Base-by-base conservation (phyloP, 2,329 filamentous ascomycete species). In the Neonectria punicea region DNA sequence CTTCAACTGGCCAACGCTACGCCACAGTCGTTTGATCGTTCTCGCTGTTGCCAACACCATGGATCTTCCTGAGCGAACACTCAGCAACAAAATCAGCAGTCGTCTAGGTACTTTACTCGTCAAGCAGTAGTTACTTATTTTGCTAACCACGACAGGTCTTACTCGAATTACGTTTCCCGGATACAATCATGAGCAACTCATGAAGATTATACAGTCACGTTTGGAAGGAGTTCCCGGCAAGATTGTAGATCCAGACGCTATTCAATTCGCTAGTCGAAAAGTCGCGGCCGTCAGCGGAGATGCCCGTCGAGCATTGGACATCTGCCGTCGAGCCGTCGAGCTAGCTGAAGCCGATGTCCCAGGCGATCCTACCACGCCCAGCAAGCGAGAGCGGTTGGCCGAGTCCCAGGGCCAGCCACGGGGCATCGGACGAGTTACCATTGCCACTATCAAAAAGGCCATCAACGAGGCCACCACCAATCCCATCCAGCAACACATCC, bases 21-120 rank as follows among this genome's bases (percentile, higher is more conserved):
- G 93, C 54, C 94, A 99, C 79, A 97, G 93, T 58, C 89, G 94
- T 53, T 85, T 99, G 49, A 98, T 99, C 78, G 97, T 99, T 7
- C 88, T 99, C 7, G 97, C 97, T 11, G 96, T 99, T 18, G 97
- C 96, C 57, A 99, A 99, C 79, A 99, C 96, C 25, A 99, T 99
- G 96, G 96, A 99, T 81, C 82, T 99, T 63, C 96, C 96, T 0
- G 96, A 99, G 80, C 87, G 96, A 76, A 99, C 96, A 0, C 85
- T 99, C 41, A 97, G 93, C 80, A 99, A 99, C 83, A 99, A 99
- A 80, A 99, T 99, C 78, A 97, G 93, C 77, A 97, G 93, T 78
- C 90, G 96, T 73, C 82, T 96, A 39, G 92, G 84, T 83, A 74
- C 36, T 80, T 80, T 70, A 28, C 8, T 10, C 6, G 4, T 14